Conservation (phyloP, 495 filamentous ascomycete genomes). For the Penicillium parvum region DNA sequence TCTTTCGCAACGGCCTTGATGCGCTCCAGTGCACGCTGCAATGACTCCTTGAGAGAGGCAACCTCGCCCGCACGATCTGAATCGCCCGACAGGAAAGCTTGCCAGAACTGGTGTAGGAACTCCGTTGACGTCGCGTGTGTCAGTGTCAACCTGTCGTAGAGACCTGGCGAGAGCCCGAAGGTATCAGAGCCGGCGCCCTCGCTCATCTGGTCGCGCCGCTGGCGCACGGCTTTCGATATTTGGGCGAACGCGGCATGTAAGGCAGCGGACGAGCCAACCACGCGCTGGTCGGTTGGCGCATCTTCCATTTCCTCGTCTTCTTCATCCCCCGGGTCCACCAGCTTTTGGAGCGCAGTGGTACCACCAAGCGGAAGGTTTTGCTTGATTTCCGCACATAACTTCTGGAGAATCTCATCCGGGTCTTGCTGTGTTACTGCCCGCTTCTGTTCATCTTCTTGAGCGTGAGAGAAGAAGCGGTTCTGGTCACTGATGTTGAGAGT, state of each 20-base stretch:
- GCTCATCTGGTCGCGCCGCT: conserved; percentile 37
- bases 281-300: conserved; percentile 31
- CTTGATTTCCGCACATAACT: conserved; percentile 59
- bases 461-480: conserved; percentile 68
- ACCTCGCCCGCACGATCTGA: conserved; percentile 71
- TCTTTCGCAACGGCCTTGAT: conserved; percentile 76
- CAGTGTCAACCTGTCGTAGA: conserved; percentile 71
- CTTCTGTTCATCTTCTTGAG: conserved; percentile 53
- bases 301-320: conserved; percentile 50
- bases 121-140: conserved; percentile 91
- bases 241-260: conserved; percentile 38
- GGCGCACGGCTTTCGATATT: conserved; percentile 40
- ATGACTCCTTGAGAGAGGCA: conserved; percentile 68
- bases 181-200: conserved; percentile 37
- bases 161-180: conserved; percentile 57
- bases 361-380: conserved; percentile 49
- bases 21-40: conserved; percentile 69
- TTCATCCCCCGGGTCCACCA: conserved; percentile 57
- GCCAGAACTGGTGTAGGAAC: conserved; percentile 96
- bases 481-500: conserved; percentile 86
- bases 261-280: conserved; percentile 34
- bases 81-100: conserved; percentile 79
- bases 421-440: conserved; percentile 59
- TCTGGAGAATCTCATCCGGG: conserved; percentile 59
- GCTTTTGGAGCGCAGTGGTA: conserved; percentile 41